Evolutionary conservation across 371 early-diverging fungal species (phyloP), one percentile per base, ranked within the genome.

Genomic region (Mucor piriformis): DNA sequence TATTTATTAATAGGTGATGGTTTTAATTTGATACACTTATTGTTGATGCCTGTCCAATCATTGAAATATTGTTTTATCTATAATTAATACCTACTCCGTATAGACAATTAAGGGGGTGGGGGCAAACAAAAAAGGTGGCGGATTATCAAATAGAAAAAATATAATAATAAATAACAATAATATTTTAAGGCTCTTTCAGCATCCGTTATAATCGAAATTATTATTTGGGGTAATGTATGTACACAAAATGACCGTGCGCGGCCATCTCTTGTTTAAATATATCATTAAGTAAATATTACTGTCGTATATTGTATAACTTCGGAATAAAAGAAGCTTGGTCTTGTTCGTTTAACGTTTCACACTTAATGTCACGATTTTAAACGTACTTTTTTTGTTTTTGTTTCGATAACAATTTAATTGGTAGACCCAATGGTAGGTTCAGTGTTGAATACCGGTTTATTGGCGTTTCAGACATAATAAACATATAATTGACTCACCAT

Each of bases 171-270:
- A 15, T 24, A 37, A 32, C 40, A 54, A 42, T 25, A 20, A 54
- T 27, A 40, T 24, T 3, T n/a, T 37, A 29, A 27, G 42, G 8
- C 29, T 29, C 29, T 29, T 29, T 8, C 42, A 6, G 8, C 18
- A 42, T 18, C 42, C 42, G 42, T 16, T 42, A n/a, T 20, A 29
- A 24, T 11, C 18, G n/a, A 25, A 42, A 32, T 38, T 42, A 25
- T 25, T 25, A 42, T 42, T 46, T 21, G 15, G 13, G 11, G 16
- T 49, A 7, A 5, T 49, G 5, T 32, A 6, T 29, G 49, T 40
- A 18, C 42, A 54, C 54, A 54, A 43, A 54, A 54, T 54, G 54
- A 54, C 54, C 54, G 54, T 54, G 54, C 54, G 54, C 54, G 27
- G 15, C 29, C 20, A 35, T 15, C 3, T 37, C n/a, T 13, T 21